These are phyloP conservation scores for Tetrapisispora arboricola DNA, from an alignment of 805 yeast species.

Conservation along the genomic window DNA sequence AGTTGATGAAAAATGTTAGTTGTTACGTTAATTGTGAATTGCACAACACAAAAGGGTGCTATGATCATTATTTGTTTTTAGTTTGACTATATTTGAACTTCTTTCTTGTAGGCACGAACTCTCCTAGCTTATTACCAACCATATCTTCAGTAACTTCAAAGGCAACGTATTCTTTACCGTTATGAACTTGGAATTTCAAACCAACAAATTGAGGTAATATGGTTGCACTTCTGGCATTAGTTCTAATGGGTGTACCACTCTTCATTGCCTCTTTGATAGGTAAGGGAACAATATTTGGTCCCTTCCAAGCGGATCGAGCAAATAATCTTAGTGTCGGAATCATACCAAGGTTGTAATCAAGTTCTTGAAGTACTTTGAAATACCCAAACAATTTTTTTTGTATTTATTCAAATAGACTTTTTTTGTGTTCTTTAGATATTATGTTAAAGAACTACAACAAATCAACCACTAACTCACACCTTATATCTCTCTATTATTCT, in stretches of 20 bases:
- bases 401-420: too few relatives aligned
- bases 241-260: conserved; percentile 78
- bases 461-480: too few relatives aligned
- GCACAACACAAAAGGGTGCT: neutral
- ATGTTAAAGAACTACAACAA: too few relatives aligned
- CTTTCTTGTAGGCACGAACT: conserved; percentile 90
- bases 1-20: too few relatives aligned
- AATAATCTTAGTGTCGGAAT: conserved; percentile 24
- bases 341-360: too few relatives aligned
- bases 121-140: conserved; percentile 95
- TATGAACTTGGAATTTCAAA: conserved; percentile 85
- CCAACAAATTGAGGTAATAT: conserved; percentile 95
- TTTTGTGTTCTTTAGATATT: too few relatives aligned
- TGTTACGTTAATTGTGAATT: too few relatives aligned
- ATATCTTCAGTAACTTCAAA: conserved; percentile 83
- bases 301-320: conserved; percentile 53
- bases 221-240: conserved; percentile 93
- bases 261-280: conserved; percentile 82
- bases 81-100: conserved; percentile 73
- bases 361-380: too few relatives aligned
- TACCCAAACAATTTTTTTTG: neutral
- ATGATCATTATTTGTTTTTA: conserved; percentile 38
- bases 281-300: conserved; percentile 89
- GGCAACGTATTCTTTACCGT: conserved; percentile 89
- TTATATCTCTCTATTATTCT: too few relatives aligned